Percentiles rank a stretch among this genome's conserved stretches.
phyloP scores from a whole-genome alignment of 176 grass and related monocot species.

The Lolium rigidum region DNA sequence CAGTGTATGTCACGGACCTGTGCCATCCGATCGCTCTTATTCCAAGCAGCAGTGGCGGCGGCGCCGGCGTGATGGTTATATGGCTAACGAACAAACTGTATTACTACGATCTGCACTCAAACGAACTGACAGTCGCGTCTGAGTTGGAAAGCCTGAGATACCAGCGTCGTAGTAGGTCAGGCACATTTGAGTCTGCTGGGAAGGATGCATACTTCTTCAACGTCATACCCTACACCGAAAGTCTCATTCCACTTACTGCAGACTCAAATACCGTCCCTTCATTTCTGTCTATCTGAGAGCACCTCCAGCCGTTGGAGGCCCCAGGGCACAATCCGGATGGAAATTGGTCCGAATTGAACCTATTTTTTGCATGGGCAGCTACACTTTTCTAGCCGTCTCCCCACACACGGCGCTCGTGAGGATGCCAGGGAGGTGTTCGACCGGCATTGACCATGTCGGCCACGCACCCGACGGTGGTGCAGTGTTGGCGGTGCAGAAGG shows the following conservation, averaged over 20 bases:
- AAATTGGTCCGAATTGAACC: too few relatives aligned
- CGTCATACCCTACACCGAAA: not conserved
- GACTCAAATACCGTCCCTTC: too few relatives aligned
- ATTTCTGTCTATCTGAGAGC: too few relatives aligned
- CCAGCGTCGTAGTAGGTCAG: not conserved
- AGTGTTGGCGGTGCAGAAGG: too few relatives aligned
- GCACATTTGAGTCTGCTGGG: not conserved
- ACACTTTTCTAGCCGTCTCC: too few relatives aligned
- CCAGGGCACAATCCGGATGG: too few relatives aligned
- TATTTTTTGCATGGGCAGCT: too few relatives aligned
- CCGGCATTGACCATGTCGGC: too few relatives aligned
- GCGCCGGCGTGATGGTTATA: not conserved
- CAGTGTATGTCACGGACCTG: not conserved
- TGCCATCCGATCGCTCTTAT: not conserved
- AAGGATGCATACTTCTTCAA: not conserved
- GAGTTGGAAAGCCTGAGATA: not conserved
- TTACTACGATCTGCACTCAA: not conserved
- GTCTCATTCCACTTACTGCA: not conserved
- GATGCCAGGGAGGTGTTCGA: too few relatives aligned
- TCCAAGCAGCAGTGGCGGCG: not conserved
- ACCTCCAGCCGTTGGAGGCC: too few relatives aligned
- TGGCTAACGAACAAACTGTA: not conserved
- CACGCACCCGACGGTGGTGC: too few relatives aligned
- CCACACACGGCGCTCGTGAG: too few relatives aligned
- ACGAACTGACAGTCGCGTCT: not conserved